A percentile compares a stretch with the other conserved stretches of the same genome.
Conservation (phyloP, 2,329 filamentous ascomycete species). For the Aspergillus tubingensis region DNA sequence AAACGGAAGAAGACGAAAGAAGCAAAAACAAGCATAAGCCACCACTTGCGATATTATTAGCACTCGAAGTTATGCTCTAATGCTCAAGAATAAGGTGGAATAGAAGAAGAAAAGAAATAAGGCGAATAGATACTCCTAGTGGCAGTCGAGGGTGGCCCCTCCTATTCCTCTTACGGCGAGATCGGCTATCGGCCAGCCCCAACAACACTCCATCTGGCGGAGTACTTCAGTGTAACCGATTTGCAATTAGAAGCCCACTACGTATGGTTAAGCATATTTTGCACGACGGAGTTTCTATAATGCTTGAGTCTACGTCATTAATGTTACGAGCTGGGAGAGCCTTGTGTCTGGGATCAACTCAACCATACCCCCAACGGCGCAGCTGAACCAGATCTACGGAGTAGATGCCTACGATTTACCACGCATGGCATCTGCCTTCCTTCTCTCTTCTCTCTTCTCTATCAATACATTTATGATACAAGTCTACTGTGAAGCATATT, state of each 20-base stretch:
- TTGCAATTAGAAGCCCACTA: background rate
- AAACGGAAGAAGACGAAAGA: background rate
- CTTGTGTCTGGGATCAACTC: background rate
- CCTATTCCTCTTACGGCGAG: slow-evolving; percentile 2
- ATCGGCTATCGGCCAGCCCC: slow-evolving; percentile 2
- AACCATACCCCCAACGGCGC: background rate
- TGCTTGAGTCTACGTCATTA: background rate
- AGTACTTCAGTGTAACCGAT: background rate
- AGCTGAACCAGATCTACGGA: background rate
- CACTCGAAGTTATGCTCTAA: background rate
- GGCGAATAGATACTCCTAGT: slow-evolving; percentile 4
- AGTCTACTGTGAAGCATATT: background rate
- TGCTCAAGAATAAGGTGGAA: background rate
- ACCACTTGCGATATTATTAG: background rate
- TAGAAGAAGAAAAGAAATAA: background rate
- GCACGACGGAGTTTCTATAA: background rate
- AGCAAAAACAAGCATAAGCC: background rate
- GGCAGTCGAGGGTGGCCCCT: slow-evolving; percentile 3
- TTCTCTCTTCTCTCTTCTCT: background rate
- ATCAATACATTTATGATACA: background rate
- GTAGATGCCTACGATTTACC: background rate
- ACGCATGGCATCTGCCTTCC: background rate
- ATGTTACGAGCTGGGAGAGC: background rate
- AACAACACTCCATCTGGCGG: background rate
- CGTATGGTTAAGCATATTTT: background rate